A percentile compares a stretch with the other conserved stretches of the same genome.
Evolutionary conservation across 2,329 filamentous ascomycete genomes (phyloP).

Genomic region (Ophiocordyceps sinensis): DNA sequence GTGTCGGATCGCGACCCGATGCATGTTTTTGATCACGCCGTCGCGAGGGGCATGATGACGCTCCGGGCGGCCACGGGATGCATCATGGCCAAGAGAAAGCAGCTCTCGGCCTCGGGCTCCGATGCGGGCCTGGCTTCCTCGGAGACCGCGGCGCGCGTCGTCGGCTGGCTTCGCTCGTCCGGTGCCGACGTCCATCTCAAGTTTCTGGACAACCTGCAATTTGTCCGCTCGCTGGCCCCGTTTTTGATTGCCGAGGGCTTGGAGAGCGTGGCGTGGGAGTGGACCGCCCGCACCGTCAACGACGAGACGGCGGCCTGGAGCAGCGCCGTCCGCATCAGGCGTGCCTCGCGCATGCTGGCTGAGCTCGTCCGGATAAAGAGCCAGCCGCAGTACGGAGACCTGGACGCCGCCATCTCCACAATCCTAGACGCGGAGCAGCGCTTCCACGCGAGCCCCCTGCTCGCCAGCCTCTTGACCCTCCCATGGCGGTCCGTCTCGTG

Average conservation of each 20-base stretch:
- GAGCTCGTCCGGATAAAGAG: conserved; percentile 28
- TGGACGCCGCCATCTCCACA: conserved; percentile 34
- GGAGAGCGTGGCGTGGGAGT: conserved; percentile 36
- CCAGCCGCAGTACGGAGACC: conserved; percentile 21
- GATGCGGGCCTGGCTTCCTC: conserved; percentile 21
- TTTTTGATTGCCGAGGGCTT: conserved; percentile 39
- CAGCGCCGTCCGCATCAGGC: conserved; percentile 11
- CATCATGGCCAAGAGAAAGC: conserved; percentile 30
- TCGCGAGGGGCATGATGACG: conserved; percentile 42
- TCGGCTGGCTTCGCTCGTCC: conserved; percentile 39
- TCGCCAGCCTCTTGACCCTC: conserved; percentile 20
- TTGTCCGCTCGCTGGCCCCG: conserved; percentile 25
- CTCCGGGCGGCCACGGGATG: conserved; percentile 37
- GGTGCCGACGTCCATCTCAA: conserved; percentile 29
- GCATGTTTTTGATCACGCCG: conserved; percentile 41
- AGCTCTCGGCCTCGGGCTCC: conserved; percentile 15
- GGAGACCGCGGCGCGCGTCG: conserved; percentile 30
- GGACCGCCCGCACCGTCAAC: conserved; percentile 29
- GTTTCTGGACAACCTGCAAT: conserved; percentile 26
- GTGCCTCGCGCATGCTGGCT: conserved; percentile 19
- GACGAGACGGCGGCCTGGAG: conserved; percentile 8
- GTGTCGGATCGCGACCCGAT: conserved; percentile 27
- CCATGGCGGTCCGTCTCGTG: conserved; percentile 36
- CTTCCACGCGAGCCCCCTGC: conserved; percentile 20
- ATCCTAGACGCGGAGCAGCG: conserved; percentile 31